Conservation (phyloP, 345 rosid genomes). For the Gossypium herbaceum region DNA sequence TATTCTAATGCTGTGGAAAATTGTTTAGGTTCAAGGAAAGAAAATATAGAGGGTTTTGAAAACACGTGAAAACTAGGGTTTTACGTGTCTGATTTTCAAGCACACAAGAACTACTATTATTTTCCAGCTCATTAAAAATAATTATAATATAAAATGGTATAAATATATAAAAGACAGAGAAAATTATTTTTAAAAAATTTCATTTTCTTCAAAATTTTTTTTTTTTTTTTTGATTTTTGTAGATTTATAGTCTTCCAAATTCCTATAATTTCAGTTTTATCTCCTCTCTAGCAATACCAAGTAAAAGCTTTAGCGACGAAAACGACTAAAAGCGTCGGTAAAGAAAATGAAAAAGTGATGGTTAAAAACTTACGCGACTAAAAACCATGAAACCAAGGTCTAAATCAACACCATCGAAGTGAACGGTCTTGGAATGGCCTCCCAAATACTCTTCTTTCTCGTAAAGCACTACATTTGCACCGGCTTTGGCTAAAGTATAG, state of each 20-base stretch:
- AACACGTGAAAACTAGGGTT: background rate
- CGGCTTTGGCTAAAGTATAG: constrained; percentile 41
- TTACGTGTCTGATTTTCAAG: background rate
- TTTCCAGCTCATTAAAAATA: background rate
- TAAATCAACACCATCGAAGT: constrained; percentile 45
- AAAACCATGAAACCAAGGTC: constrained; percentile 78
- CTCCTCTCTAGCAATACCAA: too few species aligned
- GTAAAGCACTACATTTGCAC: constrained; percentile 46
- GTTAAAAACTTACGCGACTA: constrained; percentile 43
- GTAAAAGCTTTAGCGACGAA: background rate
- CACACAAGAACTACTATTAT: background rate
- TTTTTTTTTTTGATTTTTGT: too few species aligned
- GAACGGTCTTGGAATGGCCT: constrained; percentile 64
- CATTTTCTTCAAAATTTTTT: too few species aligned
- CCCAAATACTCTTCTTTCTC: constrained; percentile 60
- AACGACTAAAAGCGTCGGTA: background rate
- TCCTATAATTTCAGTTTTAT: too few species aligned
- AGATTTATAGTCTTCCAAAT: too few species aligned
- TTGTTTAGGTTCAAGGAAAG: background rate
- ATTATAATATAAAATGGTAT: background rate
- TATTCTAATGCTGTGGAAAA: background rate
- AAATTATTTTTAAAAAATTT: too few species aligned
- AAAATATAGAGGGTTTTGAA: background rate
- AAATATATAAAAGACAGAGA: too few species aligned
- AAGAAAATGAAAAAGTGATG: background rate